A percentile compares a stretch with the other conserved stretches of the same genome.
Evolutionary conservation across 2,329 filamentous ascomycete species (phyloP).

Genomic region (Coniochaeta sp.): DNA sequence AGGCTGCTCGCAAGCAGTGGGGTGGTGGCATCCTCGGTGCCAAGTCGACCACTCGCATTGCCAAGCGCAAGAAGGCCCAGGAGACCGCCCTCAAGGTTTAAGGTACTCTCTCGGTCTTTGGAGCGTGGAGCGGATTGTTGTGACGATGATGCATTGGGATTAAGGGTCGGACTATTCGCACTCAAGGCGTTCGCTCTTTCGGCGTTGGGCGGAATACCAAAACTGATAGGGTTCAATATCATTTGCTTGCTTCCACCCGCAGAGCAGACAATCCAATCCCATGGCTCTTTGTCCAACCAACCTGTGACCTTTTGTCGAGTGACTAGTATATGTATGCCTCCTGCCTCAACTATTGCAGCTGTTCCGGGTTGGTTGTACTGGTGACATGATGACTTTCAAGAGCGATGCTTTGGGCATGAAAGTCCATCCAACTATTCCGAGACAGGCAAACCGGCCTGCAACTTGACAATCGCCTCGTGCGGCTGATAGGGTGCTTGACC

Average conservation of each 20-base stretch:
- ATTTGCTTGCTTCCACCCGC: conserved; percentile 11
- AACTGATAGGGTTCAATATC: conserved; percentile 17
- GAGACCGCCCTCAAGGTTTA: conserved; percentile 98
- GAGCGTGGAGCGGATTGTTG: too few relatives aligned
- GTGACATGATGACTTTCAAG: too few relatives aligned
- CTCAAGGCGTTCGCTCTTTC: conserved; percentile 21
- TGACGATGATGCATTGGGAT: conserved; percentile 13
- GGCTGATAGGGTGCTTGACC: too few relatives aligned
- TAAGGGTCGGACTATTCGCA: conserved; percentile 14
- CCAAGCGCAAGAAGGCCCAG: conserved; percentile 90
- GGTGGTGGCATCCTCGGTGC: conserved; percentile 98
- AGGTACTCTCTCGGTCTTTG: conserved; percentile 17
- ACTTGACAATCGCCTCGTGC: too few relatives aligned
- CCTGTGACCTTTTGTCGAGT: too few relatives aligned
- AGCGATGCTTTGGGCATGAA: too few relatives aligned
- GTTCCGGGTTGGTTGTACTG: too few relatives aligned
- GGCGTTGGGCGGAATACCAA: conserved; percentile 29
- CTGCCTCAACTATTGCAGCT: too few relatives aligned
- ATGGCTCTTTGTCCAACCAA: background rate
- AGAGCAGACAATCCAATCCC: conserved; percentile 2
- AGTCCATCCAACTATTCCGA: too few relatives aligned
- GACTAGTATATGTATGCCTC: too few relatives aligned
- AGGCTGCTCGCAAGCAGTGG: conserved; percentile 88
- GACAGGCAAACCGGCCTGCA: too few relatives aligned
- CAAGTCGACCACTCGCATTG: conserved; percentile 74